A percentile compares a stretch with the other conserved stretches of the same genome.
These are phyloP conservation scores for Botryotinia narcissicola DNA, from an alignment of 2,329 filamentous ascomycete species.

Conservation along the genomic window DNA sequence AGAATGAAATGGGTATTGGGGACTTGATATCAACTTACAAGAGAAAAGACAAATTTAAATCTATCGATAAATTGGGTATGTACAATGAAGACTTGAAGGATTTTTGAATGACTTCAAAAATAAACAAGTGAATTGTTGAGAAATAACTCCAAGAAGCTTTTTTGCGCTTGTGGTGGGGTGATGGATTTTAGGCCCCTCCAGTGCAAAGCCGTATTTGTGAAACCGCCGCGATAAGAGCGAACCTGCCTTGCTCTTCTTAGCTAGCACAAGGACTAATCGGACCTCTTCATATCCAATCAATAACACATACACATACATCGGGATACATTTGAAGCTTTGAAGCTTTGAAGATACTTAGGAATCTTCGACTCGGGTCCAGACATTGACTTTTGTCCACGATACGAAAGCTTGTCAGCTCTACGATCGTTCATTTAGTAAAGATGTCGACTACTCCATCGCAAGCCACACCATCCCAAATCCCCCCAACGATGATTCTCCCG, in stretches of 20 bases:
- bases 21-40: conserved; percentile 6
- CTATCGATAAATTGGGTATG: neutral
- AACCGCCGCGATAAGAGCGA: conserved; percentile 25
- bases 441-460: conserved; percentile 30
- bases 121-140: conserved; percentile 14
- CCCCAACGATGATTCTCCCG: conserved; percentile 43
- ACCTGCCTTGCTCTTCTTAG: conserved; percentile 13
- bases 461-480: conserved; percentile 37
- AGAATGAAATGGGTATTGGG: neutral
- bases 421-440: conserved; percentile 15
- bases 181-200: conserved; percentile 28
- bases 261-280: neutral
- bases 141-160: conserved; percentile 17
- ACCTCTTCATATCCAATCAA: conserved; percentile 16
- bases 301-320: conserved; percentile 20
- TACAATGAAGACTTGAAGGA: conserved; percentile 8
- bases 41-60: neutral
- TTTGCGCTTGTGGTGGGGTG: conserved; percentile 13
- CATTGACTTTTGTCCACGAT: neutral
- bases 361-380: conserved; percentile 11
- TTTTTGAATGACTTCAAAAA: conserved; percentile 1
- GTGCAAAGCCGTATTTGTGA: neutral
- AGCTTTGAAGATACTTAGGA: neutral
- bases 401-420: conserved; percentile 17
- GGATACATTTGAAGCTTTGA: conserved; percentile 1